These are phyloP conservation scores for Hippophae tibetana DNA, from an alignment of 306 rosid genomes.

Conservation along the genomic window DNA sequence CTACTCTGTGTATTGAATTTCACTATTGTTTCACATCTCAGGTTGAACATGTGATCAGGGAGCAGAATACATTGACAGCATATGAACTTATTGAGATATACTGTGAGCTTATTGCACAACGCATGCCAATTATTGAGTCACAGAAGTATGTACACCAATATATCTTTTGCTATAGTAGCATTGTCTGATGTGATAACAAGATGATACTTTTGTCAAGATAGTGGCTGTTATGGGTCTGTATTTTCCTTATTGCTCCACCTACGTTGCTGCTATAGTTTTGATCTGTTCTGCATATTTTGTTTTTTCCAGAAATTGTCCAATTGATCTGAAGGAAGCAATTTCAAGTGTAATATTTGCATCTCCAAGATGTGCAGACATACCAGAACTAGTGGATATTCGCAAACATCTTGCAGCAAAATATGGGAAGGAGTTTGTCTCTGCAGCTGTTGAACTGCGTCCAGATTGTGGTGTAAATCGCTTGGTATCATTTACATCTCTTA, in stretches of 20 bases:
- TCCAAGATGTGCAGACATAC: constrained; percentile 86
- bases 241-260: too few species aligned
- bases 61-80: constrained; percentile 81
- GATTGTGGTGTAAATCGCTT: constrained; percentile 88
- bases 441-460: constrained; percentile 81
- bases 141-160: constrained; percentile 59
- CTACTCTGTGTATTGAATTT: not conserved
- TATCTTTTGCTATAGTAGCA: not conserved
- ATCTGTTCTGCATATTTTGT: not conserved
- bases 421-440: constrained; percentile 73
- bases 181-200: not conserved
- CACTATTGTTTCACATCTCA: constrained; percentile 22
- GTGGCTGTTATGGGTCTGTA: not conserved
- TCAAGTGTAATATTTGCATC: constrained; percentile 81
- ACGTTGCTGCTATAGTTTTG: too few species aligned
- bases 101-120: constrained; percentile 82
- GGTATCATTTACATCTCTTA: constrained; percentile 41
- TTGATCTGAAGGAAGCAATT: constrained; percentile 91
- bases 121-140: constrained; percentile 80
- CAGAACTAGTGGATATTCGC: constrained; percentile 71
- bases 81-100: constrained; percentile 81
- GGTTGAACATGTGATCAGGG: constrained; percentile 96
- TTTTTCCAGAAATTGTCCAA: constrained; percentile 64
- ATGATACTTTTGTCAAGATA: not conserved
- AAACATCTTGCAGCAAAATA: constrained; percentile 72